Evolutionary conservation across 306 rosid species (phyloP), one percentile per base, ranked within the genome.

Genomic region (Heteromeles arbutifolia): DNA sequence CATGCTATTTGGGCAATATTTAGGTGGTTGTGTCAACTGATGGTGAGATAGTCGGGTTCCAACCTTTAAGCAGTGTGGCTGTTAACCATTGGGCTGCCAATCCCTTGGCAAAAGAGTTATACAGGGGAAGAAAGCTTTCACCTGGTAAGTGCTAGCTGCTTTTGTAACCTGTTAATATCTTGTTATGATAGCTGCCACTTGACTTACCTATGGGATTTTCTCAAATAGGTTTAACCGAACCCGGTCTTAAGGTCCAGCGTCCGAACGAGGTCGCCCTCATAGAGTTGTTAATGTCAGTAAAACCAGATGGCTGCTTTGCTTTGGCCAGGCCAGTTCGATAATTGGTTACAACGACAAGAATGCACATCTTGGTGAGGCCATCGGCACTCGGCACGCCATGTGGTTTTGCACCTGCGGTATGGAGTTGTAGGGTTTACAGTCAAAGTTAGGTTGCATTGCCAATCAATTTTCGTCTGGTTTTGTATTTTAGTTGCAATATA

Each of bases 31-130:
- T 90, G 87, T 86, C 94, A 7, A 62, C 77, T 1, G 88, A 88
- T 67, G 96, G 93, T 52, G 86, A 78, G 77, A 82, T 94, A 64
- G 82, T 92, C 44, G 98, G 97, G 75, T 92, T 92, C 85, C 96
- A 94, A 82, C 98, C 98, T 37, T 75, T 86, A 75, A 92, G 97
- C 79, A 85, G 93, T 66, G 96, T 92, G 73, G 98, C 95, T 11
- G 96, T 92, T 65, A 88, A 88, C 78, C 87, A 85, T 11, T 92
- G 98, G 98, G 95, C 95, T 32, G 90, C 85, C 34, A 92, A 88
- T 84, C 98, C 98, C 63, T 82, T 94, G 34, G 89, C 98, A 70
- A 89, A 62, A 85, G 95, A 94, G 82, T 85, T 94, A 28, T 94
- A 92, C 77, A 84, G 91, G 28, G 95, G 97, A 69, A 86, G 84